These are phyloP conservation scores for Sphagnum tenellum DNA, from an alignment of 225 moss, liverwort and hornwort species.

Conservation along the genomic window DNA sequence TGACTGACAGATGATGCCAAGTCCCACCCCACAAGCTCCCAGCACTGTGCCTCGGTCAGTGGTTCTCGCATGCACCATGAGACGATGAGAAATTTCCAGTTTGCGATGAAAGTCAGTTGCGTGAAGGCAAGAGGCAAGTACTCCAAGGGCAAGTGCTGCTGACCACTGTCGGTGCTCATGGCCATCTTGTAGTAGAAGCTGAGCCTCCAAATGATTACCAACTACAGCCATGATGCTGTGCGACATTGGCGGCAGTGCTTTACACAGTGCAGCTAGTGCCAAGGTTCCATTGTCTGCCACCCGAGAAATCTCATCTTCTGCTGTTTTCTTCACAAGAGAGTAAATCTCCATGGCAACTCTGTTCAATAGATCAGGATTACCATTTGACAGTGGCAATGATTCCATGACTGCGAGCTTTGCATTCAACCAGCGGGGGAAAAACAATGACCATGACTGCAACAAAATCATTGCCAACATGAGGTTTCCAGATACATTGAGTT, in stretches of 20 bases:
- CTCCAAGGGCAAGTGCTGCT: slow-evolving; percentile 28
- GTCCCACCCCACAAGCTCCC: slow-evolving; percentile 39
- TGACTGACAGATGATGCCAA: slow-evolving; percentile 35
- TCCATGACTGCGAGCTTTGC: slow-evolving; percentile 9
- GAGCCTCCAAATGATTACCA: slow-evolving; percentile 23
- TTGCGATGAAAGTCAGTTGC: slow-evolving; percentile 37
- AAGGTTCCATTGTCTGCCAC: slow-evolving; percentile 41
- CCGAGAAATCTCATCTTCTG: slow-evolving; percentile 32
- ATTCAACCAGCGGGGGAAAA: slow-evolving; percentile 31
- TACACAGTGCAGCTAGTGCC: slow-evolving; percentile 32
- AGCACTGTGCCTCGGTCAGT: slow-evolving; percentile 37
- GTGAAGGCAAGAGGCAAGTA: slow-evolving; percentile 29
- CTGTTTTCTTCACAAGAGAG: slow-evolving; percentile 12
- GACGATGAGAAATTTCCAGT: slow-evolving; percentile 26
- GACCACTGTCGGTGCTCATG: slow-evolving; percentile 57
- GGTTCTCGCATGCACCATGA: slow-evolving; percentile 33
- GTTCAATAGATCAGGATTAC: slow-evolving; percentile 9
- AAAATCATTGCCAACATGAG: slow-evolving; percentile 30
- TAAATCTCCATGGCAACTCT: neutral
- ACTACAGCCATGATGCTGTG: slow-evolving; percentile 16
- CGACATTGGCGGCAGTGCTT: slow-evolving; percentile 8
- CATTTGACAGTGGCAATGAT: slow-evolving; percentile 13
- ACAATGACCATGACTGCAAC: slow-evolving; percentile 36
- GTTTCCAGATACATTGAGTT: slow-evolving; percentile 25
- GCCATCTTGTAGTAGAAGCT: slow-evolving; percentile 24